phyloP scores from a whole-genome alignment of 768 basidiomycete genomes.

The Porpolomopsis calyptriformis region DNA sequence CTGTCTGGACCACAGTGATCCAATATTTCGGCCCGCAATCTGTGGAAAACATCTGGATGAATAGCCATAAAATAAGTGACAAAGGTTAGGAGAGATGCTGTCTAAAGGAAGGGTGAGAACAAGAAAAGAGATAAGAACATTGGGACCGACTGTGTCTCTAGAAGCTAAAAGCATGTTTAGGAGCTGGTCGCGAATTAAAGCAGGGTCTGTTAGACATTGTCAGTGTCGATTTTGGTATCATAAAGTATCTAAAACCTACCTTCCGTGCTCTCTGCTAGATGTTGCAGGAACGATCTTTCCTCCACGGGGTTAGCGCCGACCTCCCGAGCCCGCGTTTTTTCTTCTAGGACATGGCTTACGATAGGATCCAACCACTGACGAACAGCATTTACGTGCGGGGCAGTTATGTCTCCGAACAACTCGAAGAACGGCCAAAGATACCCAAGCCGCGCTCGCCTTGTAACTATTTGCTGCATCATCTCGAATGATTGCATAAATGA shows the following conservation, averaged over 20 bases:
- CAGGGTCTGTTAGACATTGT: slow-evolving; percentile 34
- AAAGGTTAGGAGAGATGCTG: slow-evolving; percentile 58
- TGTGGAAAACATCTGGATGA: slow-evolving; percentile 44
- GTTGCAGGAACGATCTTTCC: slow-evolving; percentile 57
- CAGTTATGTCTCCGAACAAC: slow-evolving; percentile 43
- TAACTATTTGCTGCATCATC: slow-evolving; percentile 42
- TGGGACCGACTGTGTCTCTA: slow-evolving; percentile 55
- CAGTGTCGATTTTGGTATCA: neutral
- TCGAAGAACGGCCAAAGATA: slow-evolving; percentile 53
- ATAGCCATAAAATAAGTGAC: slow-evolving; percentile 60
- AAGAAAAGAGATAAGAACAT: neutral
- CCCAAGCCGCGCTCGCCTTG: slow-evolving; percentile 41
- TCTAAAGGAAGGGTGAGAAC: slow-evolving; percentile 28
- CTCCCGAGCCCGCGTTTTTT: slow-evolving; percentile 29
- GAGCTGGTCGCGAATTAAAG: slow-evolving; percentile 65
- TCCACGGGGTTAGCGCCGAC: slow-evolving; percentile 29
- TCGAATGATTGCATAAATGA: slow-evolving; percentile 51
- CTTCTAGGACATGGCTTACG: slow-evolving; percentile 40
- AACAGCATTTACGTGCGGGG: slow-evolving; percentile 38
- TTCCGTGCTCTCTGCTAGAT: slow-evolving; percentile 54
- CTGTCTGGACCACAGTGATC: slow-evolving; percentile 38
- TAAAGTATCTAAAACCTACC: slow-evolving; percentile 26
- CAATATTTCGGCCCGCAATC: slow-evolving; percentile 52
- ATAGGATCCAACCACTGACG: slow-evolving; percentile 56
- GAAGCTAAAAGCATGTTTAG: slow-evolving; percentile 70